Evolutionary conservation across 805 yeast species (phyloP).

Genomic region (Ogataea wickerhamii): DNA sequence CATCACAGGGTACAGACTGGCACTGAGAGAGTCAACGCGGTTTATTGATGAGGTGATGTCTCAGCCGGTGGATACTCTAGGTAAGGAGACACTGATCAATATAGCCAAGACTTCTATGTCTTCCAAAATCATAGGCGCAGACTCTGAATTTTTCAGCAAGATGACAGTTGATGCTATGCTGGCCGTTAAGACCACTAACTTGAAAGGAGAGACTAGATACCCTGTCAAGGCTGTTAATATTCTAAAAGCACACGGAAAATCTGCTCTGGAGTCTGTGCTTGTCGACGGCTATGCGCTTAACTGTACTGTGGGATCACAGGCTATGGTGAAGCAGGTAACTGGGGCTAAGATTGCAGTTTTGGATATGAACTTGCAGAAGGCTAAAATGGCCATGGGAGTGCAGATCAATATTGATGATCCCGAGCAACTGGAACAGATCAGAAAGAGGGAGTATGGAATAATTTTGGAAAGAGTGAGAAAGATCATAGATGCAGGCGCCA

Average conservation of each 20-base stretch:
- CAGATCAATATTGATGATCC: slow-evolving; percentile 97
- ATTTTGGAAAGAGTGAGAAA: slow-evolving; percentile 78
- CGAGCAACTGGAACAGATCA: slow-evolving; percentile 80
- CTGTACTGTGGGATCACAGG: slow-evolving; percentile 96
- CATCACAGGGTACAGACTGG: slow-evolving; percentile 93
- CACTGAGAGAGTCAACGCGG: slow-evolving; percentile 84
- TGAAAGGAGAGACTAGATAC: slow-evolving; percentile 83
- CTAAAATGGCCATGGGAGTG: slow-evolving; percentile 97
- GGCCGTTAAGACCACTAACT: slow-evolving; percentile 87
- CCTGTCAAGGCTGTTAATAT: slow-evolving; percentile 97
- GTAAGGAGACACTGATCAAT: slow-evolving; percentile 80
- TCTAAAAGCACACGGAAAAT: slow-evolving; percentile 94
- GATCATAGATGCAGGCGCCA: slow-evolving; percentile 84
- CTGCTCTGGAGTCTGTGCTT: slow-evolving; percentile 78
- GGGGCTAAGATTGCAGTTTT: slow-evolving; percentile 82
- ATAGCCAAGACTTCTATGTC: slow-evolving; percentile 98
- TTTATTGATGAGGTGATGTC: slow-evolving; percentile 84
- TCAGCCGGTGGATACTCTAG: slow-evolving; percentile 69
- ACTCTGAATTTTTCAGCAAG: slow-evolving; percentile 81
- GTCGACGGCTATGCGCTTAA: slow-evolving; percentile 94
- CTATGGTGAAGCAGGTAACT: slow-evolving; percentile 73
- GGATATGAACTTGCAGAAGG: slow-evolving; percentile 91
- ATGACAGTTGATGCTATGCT: slow-evolving; percentile 94
- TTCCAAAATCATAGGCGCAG: slow-evolving; percentile 91
- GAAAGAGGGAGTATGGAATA: slow-evolving; percentile 85